Evolutionary conservation across 208 protist species (phyloP).

Genomic region (Acanthamoeba royreba): DNA sequence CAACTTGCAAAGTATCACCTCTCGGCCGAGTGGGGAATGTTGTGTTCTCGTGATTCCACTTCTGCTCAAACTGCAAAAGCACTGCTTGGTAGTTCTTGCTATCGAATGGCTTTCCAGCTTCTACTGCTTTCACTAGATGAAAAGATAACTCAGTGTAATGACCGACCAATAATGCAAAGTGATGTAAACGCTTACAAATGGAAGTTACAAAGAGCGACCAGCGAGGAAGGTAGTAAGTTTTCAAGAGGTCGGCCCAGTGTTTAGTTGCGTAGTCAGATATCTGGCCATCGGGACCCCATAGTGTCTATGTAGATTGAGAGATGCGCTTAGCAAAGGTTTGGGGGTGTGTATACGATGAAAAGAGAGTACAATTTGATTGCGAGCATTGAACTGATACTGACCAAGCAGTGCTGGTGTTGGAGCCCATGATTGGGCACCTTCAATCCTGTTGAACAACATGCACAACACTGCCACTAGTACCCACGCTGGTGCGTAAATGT

Average conservation of each 20-base stretch:
- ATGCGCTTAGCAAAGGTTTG: background rate
- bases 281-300: constrained; percentile 70
- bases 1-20: background rate
- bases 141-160: background rate
- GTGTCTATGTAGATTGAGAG: background rate
- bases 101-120: background rate
- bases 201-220: constrained; percentile 23
- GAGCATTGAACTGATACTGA: constrained; percentile 66
- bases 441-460: background rate
- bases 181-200: background rate
- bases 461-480: background rate
- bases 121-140: background rate
- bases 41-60: background rate
- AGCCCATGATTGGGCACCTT: constrained; percentile 25
- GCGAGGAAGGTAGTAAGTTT: constrained; percentile 50
- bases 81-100: background rate
- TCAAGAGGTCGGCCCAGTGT: constrained; percentile 63
- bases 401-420: background rate
- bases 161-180: background rate
- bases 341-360: background rate
- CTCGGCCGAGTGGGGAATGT: background rate
- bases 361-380: constrained; percentile 64
- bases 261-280: constrained; percentile 72
- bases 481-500: too few relatives aligned
- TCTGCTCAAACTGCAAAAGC: background rate